Base-by-base conservation (phyloP, 306 rosid species). In the Castanopsis chinensis region DNA sequence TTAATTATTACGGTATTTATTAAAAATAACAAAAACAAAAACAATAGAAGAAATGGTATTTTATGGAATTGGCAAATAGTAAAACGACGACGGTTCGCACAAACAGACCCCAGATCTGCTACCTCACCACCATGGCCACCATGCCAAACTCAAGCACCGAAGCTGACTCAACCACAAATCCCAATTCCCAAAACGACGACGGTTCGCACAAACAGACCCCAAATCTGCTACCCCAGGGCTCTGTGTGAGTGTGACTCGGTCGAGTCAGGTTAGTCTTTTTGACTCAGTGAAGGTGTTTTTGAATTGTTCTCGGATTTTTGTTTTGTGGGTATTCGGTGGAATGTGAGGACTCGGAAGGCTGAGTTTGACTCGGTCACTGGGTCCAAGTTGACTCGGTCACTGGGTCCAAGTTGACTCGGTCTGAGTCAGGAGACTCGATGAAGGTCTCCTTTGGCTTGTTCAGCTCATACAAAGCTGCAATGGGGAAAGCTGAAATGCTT, bases 151-250 rank as follows among this genome's bases (percentile, higher is more conserved):
- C 90, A 2, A n/a, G n/a, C n/a, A 70, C 65, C 77, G 77, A 74
- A 41, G 3, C 65, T 21, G 78, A 54, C 73, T 25, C 91, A 76
- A 56, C 60, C 10, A 56, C 60, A 13, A 56, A 71, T 19, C 69
- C 72, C n/a, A 37, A 23, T 83, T 52, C 93, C 85, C 74, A 35
- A 86, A 87, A 49, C 61, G 69, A 76, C 32, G n/a, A n/a, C n/a
- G n/a, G n/a, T n/a, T n/a, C n/a, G n/a, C n/a, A n/a, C n/a, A n/a
- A n/a, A n/a, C n/a, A n/a, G n/a, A n/a, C n/a, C n/a, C n/a, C n/a
- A n/a, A n/a, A n/a, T n/a, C n/a, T n/a, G n/a, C n/a, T n/a, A n/a
- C n/a, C n/a, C n/a, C n/a, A n/a, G n/a, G n/a, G n/a, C n/a, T n/a
- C n/a, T n/a, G n/a, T 91, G 55, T 63, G 73, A 83, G 55, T 27